These are phyloP conservation scores for Scedosporium boydii DNA, from an alignment of 2,329 filamentous ascomycete genomes.

Conservation along the genomic window DNA sequence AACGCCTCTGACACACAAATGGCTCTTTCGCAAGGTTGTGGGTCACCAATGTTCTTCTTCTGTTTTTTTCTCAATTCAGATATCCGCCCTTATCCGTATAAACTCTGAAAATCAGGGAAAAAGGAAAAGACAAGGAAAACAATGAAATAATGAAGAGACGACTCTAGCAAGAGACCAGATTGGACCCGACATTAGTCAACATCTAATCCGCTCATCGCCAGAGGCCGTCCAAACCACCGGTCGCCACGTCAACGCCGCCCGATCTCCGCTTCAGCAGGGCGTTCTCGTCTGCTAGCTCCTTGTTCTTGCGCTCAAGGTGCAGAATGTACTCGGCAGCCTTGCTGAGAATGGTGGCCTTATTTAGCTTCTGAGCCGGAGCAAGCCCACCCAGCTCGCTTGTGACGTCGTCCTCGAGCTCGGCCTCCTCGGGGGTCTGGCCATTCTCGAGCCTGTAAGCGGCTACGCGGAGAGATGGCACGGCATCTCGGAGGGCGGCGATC, in stretches of 20 bases:
- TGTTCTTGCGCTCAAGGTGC: conserved; percentile 25
- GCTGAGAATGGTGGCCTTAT: conserved; percentile 32
- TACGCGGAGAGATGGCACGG: conserved; percentile 42
- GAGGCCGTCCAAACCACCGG: conserved; percentile 3
- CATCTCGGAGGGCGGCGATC: conserved; percentile 65
- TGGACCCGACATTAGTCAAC: neutral
- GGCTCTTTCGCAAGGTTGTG: neutral
- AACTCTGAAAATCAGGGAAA: neutral
- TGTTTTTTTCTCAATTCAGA: neutral
- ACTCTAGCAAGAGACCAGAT: neutral
- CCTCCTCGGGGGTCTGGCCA: conserved; percentile 11
- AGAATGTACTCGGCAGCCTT: conserved; percentile 28
- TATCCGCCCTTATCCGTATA: neutral
- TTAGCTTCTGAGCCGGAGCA: conserved; percentile 27
- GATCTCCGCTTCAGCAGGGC: conserved; percentile 20
- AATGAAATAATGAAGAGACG: neutral
- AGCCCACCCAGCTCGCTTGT: conserved; percentile 20
- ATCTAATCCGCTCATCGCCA: neutral
- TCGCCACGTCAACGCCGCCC: conserved; percentile 19
- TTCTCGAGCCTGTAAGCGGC: conserved; percentile 15
- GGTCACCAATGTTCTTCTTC: neutral
- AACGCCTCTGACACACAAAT: neutral
- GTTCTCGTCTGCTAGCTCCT: conserved; percentile 21
- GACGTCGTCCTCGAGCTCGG: conserved; percentile 11
- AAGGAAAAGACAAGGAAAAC: neutral